These are phyloP conservation scores for Fagopyrum tataricum DNA, from an alignment of 148 eudicot species.

Conservation along the genomic window DNA sequence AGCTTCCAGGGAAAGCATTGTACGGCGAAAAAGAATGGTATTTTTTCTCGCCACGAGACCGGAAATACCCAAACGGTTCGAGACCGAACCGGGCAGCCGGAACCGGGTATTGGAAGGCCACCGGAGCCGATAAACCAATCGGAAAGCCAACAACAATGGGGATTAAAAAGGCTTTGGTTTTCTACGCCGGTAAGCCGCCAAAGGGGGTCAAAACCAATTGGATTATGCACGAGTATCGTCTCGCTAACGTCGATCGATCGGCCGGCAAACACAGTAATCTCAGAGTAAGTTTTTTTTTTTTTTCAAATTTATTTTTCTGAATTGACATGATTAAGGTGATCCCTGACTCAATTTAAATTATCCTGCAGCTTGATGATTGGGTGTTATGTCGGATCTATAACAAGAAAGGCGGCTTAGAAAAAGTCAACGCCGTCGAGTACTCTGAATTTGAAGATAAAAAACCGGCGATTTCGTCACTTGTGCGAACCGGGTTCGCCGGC, in stretches of 20 bases:
- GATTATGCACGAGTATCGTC: conserved; percentile 90
- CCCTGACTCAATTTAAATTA: neutral
- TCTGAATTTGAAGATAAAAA: conserved; percentile 35
- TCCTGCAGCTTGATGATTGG: conserved; percentile 66
- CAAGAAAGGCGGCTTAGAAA: conserved; percentile 58
- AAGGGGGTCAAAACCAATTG: conserved; percentile 80
- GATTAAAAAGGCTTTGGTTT: conserved; percentile 74
- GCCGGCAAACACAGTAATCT: no score
- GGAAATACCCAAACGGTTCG: conserved; percentile 81
- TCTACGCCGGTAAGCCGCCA: conserved; percentile 72
- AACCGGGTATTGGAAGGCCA: conserved; percentile 82
- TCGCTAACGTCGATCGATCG: conserved; percentile 1
- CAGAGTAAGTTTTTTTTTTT: no score
- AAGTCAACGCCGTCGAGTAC: conserved; percentile 16
- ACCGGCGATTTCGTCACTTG: conserved; percentile 13
- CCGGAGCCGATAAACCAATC: conserved; percentile 70
- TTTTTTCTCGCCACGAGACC: conserved; percentile 59
- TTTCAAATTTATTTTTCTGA: no score
- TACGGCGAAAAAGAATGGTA: conserved; percentile 67
- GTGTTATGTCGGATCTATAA: conserved; percentile 75
- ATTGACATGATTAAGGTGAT: no score
- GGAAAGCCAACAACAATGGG: conserved; percentile 36
- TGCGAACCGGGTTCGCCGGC: conserved; percentile 10
- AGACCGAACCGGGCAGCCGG: conserved; percentile 77
- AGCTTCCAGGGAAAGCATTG: conserved; percentile 34